A percentile compares a stretch with the other conserved stretches of the same genome.
phyloP scores from a whole-genome alignment of 129 eudicot genomes.

The Silybum marianum region DNA sequence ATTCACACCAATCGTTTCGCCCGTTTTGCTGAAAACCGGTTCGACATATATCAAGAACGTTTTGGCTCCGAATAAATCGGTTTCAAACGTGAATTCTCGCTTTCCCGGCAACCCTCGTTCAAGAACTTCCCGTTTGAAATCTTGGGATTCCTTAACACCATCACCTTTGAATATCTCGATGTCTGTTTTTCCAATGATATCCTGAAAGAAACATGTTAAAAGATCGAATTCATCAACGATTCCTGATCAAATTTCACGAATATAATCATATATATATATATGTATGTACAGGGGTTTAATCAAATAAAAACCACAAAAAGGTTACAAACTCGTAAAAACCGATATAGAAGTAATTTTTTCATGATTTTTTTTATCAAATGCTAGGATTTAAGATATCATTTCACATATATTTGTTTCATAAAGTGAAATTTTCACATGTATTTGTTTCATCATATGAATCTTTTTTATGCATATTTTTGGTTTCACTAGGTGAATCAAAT shows the following conservation, averaged over 20 bases:
- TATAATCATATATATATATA: too few relatives aligned
- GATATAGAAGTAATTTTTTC: too few relatives aligned
- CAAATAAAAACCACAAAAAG: too few relatives aligned
- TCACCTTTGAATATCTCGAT: conserved; percentile 71
- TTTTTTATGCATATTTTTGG: too few relatives aligned
- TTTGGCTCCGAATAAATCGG: conserved; percentile 67
- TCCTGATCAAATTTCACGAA: neutral
- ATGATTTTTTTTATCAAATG: too few relatives aligned
- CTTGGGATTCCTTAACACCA: conserved; percentile 81
- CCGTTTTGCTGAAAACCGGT: conserved; percentile 75
- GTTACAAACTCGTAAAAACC: too few relatives aligned
- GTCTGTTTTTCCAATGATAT: conserved; percentile 82
- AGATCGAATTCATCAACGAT: neutral
- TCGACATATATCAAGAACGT: conserved; percentile 74
- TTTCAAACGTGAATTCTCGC: conserved; percentile 74
- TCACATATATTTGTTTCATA: too few relatives aligned
- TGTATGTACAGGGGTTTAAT: too few relatives aligned
- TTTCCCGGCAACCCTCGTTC: conserved; percentile 70
- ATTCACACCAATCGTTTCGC: conserved; percentile 74
- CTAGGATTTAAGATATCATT: too few relatives aligned
- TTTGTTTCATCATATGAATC: too few relatives aligned
- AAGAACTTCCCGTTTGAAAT: conserved; percentile 75
- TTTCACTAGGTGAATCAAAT: too few relatives aligned
- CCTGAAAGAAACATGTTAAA: conserved; percentile 60
- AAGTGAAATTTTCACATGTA: too few relatives aligned